A percentile compares a stretch with the other conserved stretches of the same genome.
Conservation (phyloP, 352 stramenopile species). For the Plasmopara muralis region DNA sequence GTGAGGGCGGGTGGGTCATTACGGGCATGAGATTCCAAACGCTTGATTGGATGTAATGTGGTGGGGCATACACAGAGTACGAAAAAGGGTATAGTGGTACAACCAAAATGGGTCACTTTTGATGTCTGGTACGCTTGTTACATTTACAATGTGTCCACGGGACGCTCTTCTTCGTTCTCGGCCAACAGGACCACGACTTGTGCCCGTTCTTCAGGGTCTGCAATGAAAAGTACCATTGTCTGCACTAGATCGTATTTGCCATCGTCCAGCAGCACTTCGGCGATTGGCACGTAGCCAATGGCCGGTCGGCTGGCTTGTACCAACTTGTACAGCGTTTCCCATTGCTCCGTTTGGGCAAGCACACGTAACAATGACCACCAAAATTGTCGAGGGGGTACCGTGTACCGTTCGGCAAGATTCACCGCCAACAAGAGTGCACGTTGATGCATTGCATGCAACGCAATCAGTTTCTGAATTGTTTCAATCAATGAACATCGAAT, state of each 20-base stretch:
- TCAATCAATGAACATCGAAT: slow-evolving; percentile 48
- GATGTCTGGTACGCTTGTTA: no score
- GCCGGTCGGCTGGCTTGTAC: slow-evolving; percentile 28
- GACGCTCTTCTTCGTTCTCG: slow-evolving; percentile 9
- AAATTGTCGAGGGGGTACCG: slow-evolving; percentile 44
- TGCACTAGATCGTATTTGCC: slow-evolving; percentile 30
- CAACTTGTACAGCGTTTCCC: slow-evolving; percentile 36
- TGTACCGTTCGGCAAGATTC: slow-evolving; percentile 35
- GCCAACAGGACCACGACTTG: slow-evolving; percentile 27
- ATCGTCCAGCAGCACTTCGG: slow-evolving; percentile 44
- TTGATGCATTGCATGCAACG: slow-evolving; percentile 34
- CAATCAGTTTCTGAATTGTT: slow-evolving; percentile 54
- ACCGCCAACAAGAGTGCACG: slow-evolving; percentile 32
- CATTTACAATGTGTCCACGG: no score
- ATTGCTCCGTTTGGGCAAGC: slow-evolving; percentile 40
- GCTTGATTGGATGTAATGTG: no score
- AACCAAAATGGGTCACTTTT: no score
- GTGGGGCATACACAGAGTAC: no score
- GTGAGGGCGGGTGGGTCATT: no score
- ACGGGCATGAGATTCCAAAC: no score
- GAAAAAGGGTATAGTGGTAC: no score
- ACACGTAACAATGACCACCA: slow-evolving; percentile 46
- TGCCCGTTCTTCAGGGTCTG: slow-evolving; percentile 24
- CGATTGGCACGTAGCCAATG: slow-evolving; percentile 38
- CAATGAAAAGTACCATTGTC: slow-evolving; percentile 30